phyloP scores from a whole-genome alignment of 2,329 filamentous ascomycete species.

The Aspergillus felis region DNA sequence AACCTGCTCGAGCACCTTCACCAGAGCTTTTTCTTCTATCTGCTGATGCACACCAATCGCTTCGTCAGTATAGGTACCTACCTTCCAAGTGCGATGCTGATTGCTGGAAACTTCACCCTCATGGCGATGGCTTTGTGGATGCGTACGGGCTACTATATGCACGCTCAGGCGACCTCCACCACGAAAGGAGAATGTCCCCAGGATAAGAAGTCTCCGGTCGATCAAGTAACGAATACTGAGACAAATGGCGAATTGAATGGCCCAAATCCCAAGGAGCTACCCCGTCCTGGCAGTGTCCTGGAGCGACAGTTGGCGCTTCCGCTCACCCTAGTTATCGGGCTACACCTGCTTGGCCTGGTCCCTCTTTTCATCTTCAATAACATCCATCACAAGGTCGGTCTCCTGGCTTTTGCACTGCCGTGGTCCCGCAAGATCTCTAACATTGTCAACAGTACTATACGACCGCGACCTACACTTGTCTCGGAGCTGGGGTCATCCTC shows the following conservation, averaged over 20 bases:
- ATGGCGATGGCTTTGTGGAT: constrained; percentile 95
- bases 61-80: constrained; percentile 99
- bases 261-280: constrained; percentile 10
- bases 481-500: constrained; percentile 52
- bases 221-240: constrained; percentile 12
- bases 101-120: constrained; percentile 92
- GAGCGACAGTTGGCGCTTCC: constrained; percentile 48
- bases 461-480: constrained; percentile 57
- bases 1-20: constrained; percentile 95
- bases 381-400: constrained; percentile 59
- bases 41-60: constrained; percentile 83
- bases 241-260: constrained; percentile 10
- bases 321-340: constrained; percentile 64
- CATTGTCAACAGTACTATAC: constrained; percentile 51
- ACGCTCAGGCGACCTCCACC: constrained; percentile 10
- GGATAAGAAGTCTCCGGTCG: constrained; percentile 26
- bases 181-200: constrained; percentile 22
- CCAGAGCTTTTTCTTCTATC: constrained; percentile 99
- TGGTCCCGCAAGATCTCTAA: constrained; percentile 8
- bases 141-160: constrained; percentile 63
- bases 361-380: constrained; percentile 87
- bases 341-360: constrained; percentile 72
- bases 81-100: constrained; percentile 92
- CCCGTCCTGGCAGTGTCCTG: constrained; percentile 20
- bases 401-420: neutral